Base-by-base conservation (phyloP, 2,329 filamentous ascomycete species). In the Calycina herbarum region DNA sequence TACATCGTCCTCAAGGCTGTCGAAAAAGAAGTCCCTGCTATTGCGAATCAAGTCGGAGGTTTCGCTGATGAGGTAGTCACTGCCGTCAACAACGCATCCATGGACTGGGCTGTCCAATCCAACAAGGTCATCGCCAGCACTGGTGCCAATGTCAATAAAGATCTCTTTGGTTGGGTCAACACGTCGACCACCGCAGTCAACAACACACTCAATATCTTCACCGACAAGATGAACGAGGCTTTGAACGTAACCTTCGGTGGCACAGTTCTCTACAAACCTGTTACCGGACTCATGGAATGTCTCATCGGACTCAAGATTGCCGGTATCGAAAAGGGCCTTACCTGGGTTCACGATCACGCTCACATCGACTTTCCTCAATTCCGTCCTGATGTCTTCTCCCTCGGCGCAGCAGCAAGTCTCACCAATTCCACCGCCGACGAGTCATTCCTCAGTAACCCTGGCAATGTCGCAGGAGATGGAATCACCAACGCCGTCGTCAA, bases 301-400 rank as follows among this genome's bases (percentile, higher is more conserved):
- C 83, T 98, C n/a, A 87, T 98, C 69, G 87, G 89, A 7, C 83
- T 96, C 74, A 98, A 98, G 81, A 84, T 98, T 68, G 87, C 91
- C 70, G 86, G 88, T 27, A 87, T 99, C 70, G 87, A 98, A 77
- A 89, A 91, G 74, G 95, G 91, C 13, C 83, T 98, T n/a, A 96
- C 92, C 0, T 99, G 94, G 94, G 91, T 97, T 11, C 86, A 91
- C 73, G 89, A 98, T 71, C 82, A 98, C 76, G 93, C 95, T 3
- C 86, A 95, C 68, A 85, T 99, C 72, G 82, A 86, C 66, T 90
- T 99, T 72, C 95, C 95, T 0, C 79, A 86, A 62, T 88, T 98
- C 67, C 82, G 86, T 31, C 89, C 92, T 72, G 85, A 97, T 76
- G 91, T 91, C 1, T 96, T 98, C 79, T 94, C 92, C 66, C 80